Base-by-base conservation (phyloP, 2,329 filamentous ascomycete genomes). In the Fusarium mangiferae region DNA sequence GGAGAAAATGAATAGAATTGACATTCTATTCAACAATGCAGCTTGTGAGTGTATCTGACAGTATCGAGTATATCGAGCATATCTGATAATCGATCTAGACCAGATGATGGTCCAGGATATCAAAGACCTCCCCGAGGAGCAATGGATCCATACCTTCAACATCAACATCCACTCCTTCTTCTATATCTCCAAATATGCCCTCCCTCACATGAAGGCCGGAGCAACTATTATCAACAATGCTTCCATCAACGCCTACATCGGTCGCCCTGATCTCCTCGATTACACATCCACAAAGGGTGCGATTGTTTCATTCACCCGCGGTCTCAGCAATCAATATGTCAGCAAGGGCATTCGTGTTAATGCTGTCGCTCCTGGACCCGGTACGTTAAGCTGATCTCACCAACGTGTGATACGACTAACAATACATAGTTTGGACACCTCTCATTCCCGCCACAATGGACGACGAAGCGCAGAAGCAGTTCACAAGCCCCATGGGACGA, bases 131-230 rank as follows among this genome's bases (percentile, higher is more conserved):
- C 83, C 88, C 33, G 93, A 95, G 78, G 92, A 94, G 10, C 93
- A 96, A 84, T 96, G 93, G 93, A 77, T 91, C 58, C 86, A 91
- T 67, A 96, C 93, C 0, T 96, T 97, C 83, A 87, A 94, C 82
- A 93, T 91, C 54, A 97, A 96, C 84, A 95, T 96, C 78, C 92
- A 96, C 82, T 89, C 92, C 7, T 92, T 90, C 85, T 96, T 95
- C 86, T 96, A 91, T 84, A 86, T 96, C 41, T 88, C 93, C 68
- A 96, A 96, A 81, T 94, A 95, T 79, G 83, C 88, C 18, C 86
- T 96, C 17, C 90, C 90, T 2, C 92, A 95, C 82, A 93, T 96
- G 90, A 89, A 90, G 78, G 81, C 82, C n/a, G 94, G 94, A 41
- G 88, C 90, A 63, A 91, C 90, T 33, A 94, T 97, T 81, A 94